Evolutionary conservation across 2,329 filamentous ascomycete genomes (phyloP), one percentile per base, ranked within the genome.

Genomic region (Venturia asperata): DNA sequence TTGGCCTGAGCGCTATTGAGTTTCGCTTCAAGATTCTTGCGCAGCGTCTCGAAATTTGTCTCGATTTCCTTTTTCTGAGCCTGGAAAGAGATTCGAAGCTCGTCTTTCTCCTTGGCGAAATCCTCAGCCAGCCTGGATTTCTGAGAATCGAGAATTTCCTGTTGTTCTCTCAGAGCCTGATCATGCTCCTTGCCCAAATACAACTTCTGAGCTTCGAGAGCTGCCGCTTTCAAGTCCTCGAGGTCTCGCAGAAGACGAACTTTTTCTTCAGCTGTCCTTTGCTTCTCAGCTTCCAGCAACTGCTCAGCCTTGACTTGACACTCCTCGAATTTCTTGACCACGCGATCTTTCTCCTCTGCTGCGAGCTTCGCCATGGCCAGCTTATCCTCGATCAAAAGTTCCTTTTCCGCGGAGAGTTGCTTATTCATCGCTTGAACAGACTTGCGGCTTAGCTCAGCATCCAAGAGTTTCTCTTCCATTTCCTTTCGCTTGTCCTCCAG

Each of bases 401-500:
- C 72, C 56, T 81, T 79, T 63, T 74, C 74, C 37, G 75, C 70
- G 49, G 79, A 76, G 70, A 82, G 78, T 62, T 72, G 70, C 58
- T 69, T 71, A 66, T 72, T 76, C 27, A 73, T 70, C 13, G 70
- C 70, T 42, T 73, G 71, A 64, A 75, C 70, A n/a, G 71, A 70
- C 61, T 77, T 73, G 45, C 70, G 70, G 66, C 79, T 80, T 62
- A 75, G 74, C 62, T 77, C 79, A 60, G 79, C 77, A 30, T 76
- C 74, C 9, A 72, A 73, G 30, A 82, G 70, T 67, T 73, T 78
- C 63, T 82, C 78, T 67, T 80, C 77, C 34, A 83, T 72, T 67
- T 83, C 80, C 64, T 78, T 81, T 58, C 80, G 75, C 70, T 81
- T 81, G 68, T 82, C 81, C 68, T 83, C 80, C 42, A 83, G 73